Base-by-base conservation (phyloP, 208 protist genomes). In the Phytomonas sp. region DNA sequence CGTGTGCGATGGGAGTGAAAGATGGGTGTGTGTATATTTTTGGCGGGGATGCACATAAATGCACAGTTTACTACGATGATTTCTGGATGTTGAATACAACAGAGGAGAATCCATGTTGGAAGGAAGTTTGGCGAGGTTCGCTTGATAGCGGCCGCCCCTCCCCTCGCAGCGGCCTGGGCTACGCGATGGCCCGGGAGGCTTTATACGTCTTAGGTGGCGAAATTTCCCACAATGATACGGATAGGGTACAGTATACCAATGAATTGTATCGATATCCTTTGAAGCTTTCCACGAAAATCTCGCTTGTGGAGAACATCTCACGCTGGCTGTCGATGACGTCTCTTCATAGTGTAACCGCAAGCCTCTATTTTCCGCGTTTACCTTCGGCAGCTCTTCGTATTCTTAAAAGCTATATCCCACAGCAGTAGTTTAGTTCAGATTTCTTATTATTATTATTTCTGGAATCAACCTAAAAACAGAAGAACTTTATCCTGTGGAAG, bases 141-240 rank as follows among this genome's bases (percentile, higher is more conserved):
- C 3, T 37, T 82, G 16, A 32, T 42, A 29, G 63, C 14, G n/a
- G 29, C 1, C 66, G 71, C 2, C 87, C 86, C 23, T 81, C 72
- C 16, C 74, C 84, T 0, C 82, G 90, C 67, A 95, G 83, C 60
- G 90, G 90, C 33, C 73, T 79, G 67, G 70, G 80, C 19, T 84
- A 72, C 69, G 77, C 70, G 5, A 61, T 81, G 11, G 76, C 82
- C 4, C 71, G 78, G 12, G 77, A 77, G n/a, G 74, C 82, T n/a
- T 67, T 95, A 8, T 93, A 88, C 71, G 62, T 93, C 30, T 67
- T 90, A 16, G 90, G 87, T 8, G 90, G 90, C 2, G 90, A 95
- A 79, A 33, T 80, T 42, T 36, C 71, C 12, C 8, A 3, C 5
- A 8, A 8, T 62, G 59, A 62, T 62, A 62, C 8, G 29, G 30